Percentiles rank a stretch among this genome's conserved stretches.
phyloP scores from a whole-genome alignment of 352 stramenopile species.

The Elongisporangium anandrum region DNA sequence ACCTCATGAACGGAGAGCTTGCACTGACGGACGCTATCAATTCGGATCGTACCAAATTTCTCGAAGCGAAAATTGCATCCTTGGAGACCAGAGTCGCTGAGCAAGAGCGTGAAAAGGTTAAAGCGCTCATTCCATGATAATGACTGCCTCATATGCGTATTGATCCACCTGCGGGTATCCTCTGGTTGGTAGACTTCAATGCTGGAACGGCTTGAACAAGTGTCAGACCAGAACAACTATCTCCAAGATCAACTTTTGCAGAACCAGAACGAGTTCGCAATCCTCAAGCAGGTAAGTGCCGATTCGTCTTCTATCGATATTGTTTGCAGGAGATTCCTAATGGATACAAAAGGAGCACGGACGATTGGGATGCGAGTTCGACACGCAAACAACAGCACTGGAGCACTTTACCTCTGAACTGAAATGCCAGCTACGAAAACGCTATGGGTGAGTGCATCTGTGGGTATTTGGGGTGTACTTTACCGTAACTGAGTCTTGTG shows the following conservation, averaged over 20 bases:
- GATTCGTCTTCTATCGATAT: too few species aligned
- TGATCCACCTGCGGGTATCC: neutral
- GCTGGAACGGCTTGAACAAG: constrained; percentile 15
- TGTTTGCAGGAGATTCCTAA: too few species aligned
- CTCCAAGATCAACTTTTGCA: constrained; percentile 12
- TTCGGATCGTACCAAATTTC: constrained; percentile 8
- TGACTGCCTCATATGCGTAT: neutral
- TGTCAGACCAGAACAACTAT: constrained; percentile 20
- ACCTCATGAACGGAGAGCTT: constrained; percentile 41
- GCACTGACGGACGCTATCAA: constrained; percentile 48
- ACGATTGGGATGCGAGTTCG: neutral
- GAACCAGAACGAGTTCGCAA: constrained; percentile 11
- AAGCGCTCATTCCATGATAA: constrained; percentile 1
- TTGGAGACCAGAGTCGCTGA: constrained; percentile 26
- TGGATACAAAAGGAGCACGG: neutral
- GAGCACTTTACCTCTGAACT: constrained; percentile 47
- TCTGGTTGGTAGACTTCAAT: constrained; percentile 13
- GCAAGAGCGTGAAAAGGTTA: constrained; percentile 29
- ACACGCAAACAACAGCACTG: neutral
- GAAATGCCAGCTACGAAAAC: constrained; percentile 42
- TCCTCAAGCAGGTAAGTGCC: neutral
- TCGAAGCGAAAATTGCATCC: constrained; percentile 20
- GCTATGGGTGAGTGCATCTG: constrained; percentile 39
- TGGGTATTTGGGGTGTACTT: neutral
- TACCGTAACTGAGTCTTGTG: neutral